These are phyloP conservation scores for Citrus inodora DNA, from an alignment of 345 rosid genomes.

Conservation along the genomic window DNA sequence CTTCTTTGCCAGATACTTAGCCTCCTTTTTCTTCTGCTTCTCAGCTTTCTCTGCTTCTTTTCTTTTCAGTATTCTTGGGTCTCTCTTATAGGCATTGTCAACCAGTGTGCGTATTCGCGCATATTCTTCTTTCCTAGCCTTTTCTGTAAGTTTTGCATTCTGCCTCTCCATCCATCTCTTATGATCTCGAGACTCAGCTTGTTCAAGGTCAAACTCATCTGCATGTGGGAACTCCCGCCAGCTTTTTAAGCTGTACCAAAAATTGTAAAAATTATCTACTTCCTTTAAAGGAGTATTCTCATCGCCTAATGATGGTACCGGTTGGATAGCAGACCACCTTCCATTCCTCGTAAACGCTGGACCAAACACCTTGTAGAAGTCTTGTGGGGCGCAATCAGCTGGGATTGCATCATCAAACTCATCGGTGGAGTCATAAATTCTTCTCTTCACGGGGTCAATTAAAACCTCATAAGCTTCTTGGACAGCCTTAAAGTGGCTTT, in stretches of 20 bases:
- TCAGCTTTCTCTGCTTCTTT: constrained; percentile 87
- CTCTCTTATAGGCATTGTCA: constrained; percentile 89
- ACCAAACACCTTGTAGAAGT: constrained; percentile 93
- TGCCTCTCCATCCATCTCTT: constrained; percentile 99
- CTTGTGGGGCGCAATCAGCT: constrained; percentile 75
- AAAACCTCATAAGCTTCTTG: constrained; percentile 95
- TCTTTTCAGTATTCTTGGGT: constrained; percentile 78
- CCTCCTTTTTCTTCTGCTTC: constrained; percentile 85
- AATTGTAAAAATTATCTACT: constrained; percentile 76
- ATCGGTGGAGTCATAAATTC: constrained; percentile 91
- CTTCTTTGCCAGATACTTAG: constrained; percentile 76
- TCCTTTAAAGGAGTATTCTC: constrained; percentile 63
- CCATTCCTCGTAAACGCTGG: constrained; percentile 98
- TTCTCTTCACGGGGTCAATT: constrained; percentile 84
- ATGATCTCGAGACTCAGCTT: constrained; percentile 97
- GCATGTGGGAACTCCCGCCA: constrained; percentile 99
- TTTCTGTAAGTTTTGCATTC: constrained; percentile 77
- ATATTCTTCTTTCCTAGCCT: constrained; percentile 94
- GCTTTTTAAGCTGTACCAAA: constrained; percentile 91
- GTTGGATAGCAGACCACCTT: constrained; percentile 88
- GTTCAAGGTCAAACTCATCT: constrained; percentile 92
- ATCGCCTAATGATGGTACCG: constrained; percentile 72
- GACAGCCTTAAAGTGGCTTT: constrained; percentile 74
- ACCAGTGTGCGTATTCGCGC: constrained; percentile 78
- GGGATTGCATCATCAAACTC: constrained; percentile 99